These are phyloP conservation scores for Begonia fuchsioides DNA, from an alignment of 306 rosid species.

Conservation along the genomic window DNA sequence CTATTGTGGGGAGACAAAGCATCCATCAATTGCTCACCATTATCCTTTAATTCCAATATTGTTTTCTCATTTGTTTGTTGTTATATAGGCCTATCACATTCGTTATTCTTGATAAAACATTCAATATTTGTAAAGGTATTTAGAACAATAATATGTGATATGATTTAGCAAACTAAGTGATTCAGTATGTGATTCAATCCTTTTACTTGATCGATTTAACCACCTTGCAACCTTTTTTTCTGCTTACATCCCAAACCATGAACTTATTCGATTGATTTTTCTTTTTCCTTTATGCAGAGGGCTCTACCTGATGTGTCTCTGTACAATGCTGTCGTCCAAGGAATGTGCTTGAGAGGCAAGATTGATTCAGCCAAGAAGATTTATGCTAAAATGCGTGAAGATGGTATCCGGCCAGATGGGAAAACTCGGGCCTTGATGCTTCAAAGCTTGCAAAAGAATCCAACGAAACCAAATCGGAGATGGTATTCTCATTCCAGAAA, in stretches of 20 bases:
- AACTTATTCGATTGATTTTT: background rate
- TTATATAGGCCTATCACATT: too few relatives aligned
- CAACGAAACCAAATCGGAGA: constrained; percentile 8
- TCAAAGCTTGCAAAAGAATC: constrained; percentile 22
- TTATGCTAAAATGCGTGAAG: constrained; percentile 39
- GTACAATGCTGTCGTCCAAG: constrained; percentile 67
- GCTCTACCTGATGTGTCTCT: constrained; percentile 36
- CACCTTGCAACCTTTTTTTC: too few relatives aligned
- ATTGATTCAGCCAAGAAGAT: constrained; percentile 40
- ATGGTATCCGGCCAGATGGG: constrained; percentile 47
- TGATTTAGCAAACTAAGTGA: too few relatives aligned
- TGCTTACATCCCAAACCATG: background rate
- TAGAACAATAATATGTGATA: too few relatives aligned
- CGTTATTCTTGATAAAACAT: too few relatives aligned
- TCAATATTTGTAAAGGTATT: too few relatives aligned
- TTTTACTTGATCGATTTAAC: too few relatives aligned
- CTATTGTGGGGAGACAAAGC: too few relatives aligned
- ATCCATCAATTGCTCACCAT: too few relatives aligned
- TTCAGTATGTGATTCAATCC: too few relatives aligned
- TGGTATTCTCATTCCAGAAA: constrained; percentile 16
- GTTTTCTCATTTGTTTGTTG: too few relatives aligned
- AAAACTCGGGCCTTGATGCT: constrained; percentile 68
- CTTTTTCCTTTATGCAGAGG: constrained; percentile 25
- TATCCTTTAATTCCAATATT: too few relatives aligned
- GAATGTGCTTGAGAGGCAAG: constrained; percentile 58